phyloP scores from a whole-genome alignment of 1,284 basidiomycete genomes.

The Coniferiporia weirii region DNA sequence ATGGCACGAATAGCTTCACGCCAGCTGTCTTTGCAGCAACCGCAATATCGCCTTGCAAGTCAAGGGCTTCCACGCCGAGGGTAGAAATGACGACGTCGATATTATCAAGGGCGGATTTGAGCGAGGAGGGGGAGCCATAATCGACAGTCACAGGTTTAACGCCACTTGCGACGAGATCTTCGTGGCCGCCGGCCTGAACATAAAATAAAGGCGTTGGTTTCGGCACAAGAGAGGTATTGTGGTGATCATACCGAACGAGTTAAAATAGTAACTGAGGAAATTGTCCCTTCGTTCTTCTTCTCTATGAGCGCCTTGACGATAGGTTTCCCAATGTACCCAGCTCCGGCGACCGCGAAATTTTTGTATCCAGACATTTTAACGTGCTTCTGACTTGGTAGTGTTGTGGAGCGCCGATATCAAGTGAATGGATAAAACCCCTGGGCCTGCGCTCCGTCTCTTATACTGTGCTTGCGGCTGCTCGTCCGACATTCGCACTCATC shows the following conservation, averaged over 20 bases:
- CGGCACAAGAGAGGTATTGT: background rate
- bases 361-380: conserved; percentile 24
- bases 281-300: conserved; percentile 15
- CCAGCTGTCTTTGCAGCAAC: conserved; percentile 34
- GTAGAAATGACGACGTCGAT: conserved; percentile 34
- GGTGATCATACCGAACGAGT: conserved; percentile 20
- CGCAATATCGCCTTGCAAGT: conserved; percentile 29
- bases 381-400: too few species aligned
- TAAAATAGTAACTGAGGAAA: conserved; percentile 15
- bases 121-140: conserved; percentile 27
- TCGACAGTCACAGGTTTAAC: conserved; percentile 28
- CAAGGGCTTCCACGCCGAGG: conserved; percentile 25
- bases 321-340: conserved; percentile 23
- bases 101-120: conserved; percentile 28
- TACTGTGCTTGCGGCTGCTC: too few species aligned
- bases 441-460: too few species aligned
- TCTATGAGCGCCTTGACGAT: conserved; percentile 24
- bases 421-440: too few species aligned
- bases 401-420: too few species aligned
- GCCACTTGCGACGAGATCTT: conserved; percentile 21
- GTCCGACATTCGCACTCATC: too few species aligned
- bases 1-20: conserved; percentile 36
- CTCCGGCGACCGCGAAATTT: conserved; percentile 25
- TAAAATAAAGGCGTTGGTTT: background rate
- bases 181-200: background rate